Conservation (phyloP, 768 basidiomycete genomes). For the Mycena polygramma region DNA sequence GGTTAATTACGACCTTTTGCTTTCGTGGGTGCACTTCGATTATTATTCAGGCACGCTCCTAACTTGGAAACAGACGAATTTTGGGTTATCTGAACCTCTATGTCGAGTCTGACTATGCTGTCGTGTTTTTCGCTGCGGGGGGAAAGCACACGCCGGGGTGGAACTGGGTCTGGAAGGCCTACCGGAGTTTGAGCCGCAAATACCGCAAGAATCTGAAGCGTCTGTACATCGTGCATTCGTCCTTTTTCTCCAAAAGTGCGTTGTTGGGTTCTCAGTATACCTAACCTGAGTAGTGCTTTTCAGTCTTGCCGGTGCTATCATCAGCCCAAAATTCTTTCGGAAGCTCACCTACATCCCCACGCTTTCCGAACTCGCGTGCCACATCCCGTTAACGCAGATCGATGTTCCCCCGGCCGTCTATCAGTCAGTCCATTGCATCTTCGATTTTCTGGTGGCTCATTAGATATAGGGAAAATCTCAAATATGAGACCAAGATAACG, state of each 20-base stretch:
- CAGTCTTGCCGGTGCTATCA: slow-evolving; percentile 88
- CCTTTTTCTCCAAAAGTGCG: slow-evolving; percentile 89
- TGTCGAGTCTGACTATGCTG: slow-evolving; percentile 91
- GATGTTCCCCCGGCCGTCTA: slow-evolving; percentile 88
- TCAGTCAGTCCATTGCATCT: slow-evolving; percentile 64
- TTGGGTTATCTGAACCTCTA: slow-evolving; percentile 86
- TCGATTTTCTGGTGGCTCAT: background rate
- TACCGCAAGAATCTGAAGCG: slow-evolving; percentile 92
- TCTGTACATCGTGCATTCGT: slow-evolving; percentile 90
- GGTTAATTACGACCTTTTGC: slow-evolving; percentile 82
- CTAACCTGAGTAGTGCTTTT: slow-evolving; percentile 77
- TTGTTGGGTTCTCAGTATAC: slow-evolving; percentile 20
- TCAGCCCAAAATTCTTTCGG: slow-evolving; percentile 92
- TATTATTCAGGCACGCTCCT: slow-evolving; percentile 28
- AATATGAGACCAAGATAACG: slow-evolving; percentile 76
- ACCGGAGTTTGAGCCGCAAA: slow-evolving; percentile 82
- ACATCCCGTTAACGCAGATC: slow-evolving; percentile 89
- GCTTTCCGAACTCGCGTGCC: slow-evolving; percentile 79
- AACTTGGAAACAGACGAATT: slow-evolving; percentile 66
- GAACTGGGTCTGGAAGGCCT: slow-evolving; percentile 95
- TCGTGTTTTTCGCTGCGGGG: slow-evolving; percentile 90
- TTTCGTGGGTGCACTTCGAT: slow-evolving; percentile 65
- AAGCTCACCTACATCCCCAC: slow-evolving; percentile 85
- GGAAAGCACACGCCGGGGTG: slow-evolving; percentile 80
- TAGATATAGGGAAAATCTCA: slow-evolving; percentile 77